phyloP scores from a whole-genome alignment of 345 rosid species.

The Luvunga scandens region DNA sequence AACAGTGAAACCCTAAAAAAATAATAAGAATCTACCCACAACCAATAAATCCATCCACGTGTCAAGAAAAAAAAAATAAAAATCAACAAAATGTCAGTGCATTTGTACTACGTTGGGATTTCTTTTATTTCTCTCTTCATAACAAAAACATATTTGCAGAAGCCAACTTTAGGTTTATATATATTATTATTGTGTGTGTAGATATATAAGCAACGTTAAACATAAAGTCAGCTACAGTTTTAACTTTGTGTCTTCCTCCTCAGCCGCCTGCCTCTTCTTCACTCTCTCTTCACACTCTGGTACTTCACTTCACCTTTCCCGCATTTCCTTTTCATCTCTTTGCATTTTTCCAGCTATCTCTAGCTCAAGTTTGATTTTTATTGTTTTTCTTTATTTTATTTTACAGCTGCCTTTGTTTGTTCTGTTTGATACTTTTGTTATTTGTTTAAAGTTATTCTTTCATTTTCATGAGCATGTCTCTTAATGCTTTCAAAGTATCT shows the following conservation, averaged over 20 bases:
- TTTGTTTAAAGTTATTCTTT: not conserved
- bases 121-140: not conserved
- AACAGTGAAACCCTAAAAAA: not conserved
- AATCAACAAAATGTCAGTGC: not conserved
- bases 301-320: slow-evolving; percentile 6
- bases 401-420: not conserved
- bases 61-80: not conserved
- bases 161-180: not conserved
- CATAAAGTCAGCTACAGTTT: not conserved
- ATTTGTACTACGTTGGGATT: not conserved
- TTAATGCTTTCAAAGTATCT: not conserved
- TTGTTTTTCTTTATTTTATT: not conserved
- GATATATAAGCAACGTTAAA: slow-evolving; percentile 24
- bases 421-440: not conserved
- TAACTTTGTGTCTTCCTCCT: slow-evolving; percentile 4
- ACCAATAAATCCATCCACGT: not conserved
- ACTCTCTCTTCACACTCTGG: slow-evolving; percentile 15
- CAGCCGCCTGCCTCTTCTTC: slow-evolving; percentile 36
- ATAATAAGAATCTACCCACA: not conserved
- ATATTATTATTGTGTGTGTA: not conserved
- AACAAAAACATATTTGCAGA: not conserved
- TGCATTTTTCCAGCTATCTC: not conserved
- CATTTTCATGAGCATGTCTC: not conserved
- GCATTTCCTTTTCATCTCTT: not conserved
- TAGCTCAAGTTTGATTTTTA: not conserved